Base-by-base conservation (phyloP, 495 filamentous ascomycete species). In the Tuber aestivum region DNA sequence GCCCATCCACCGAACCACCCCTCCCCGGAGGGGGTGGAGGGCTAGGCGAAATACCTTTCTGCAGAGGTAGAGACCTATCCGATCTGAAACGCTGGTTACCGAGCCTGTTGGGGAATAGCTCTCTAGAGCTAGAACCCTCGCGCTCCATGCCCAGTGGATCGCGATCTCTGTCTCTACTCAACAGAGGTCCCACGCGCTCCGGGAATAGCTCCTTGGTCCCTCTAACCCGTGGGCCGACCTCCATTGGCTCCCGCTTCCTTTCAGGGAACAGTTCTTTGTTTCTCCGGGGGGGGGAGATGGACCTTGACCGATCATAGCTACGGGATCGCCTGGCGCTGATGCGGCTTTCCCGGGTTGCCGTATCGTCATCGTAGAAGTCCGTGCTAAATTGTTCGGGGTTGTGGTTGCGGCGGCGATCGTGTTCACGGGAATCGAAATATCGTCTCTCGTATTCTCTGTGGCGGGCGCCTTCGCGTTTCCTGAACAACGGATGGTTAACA, bases 391-490 rank as follows among this genome's bases (percentile, higher is more conserved):
- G 41, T n/a, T 77, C 78, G 0, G 69, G 77, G 41, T 78, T 68
- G 20, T 72, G 21, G 8, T 70, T 74, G 32, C 86, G 77, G 41
- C 84, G 81, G 7, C 48, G 12, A 41, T 81, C 71, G 40, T 82
- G 71, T 73, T 79, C 76, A 14, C 73, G 79, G 16, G 45, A 35
- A 69, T 78, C 75, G 72, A 77, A 83, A 72, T 77, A 75, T n/a
- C 79, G 37, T 72, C 76, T 71, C 76, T 77, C 65, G 72, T 82
- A 73, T 78, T 84, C 41, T 76, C 76, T 21, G 79, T 76, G 14
- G 76, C 73, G 38, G 83, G 79, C 12, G 85, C 82, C 5, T 83
- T 75, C 18, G 79, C 69, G 70, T 83, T 71, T 74, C 79, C 81
- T 69, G 76, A 61, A 23, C 16, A 35, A n/a, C 1, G 9, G n/a